phyloP scores from a whole-genome alignment of 1,284 basidiomycete species.

The Boletus mariae region DNA sequence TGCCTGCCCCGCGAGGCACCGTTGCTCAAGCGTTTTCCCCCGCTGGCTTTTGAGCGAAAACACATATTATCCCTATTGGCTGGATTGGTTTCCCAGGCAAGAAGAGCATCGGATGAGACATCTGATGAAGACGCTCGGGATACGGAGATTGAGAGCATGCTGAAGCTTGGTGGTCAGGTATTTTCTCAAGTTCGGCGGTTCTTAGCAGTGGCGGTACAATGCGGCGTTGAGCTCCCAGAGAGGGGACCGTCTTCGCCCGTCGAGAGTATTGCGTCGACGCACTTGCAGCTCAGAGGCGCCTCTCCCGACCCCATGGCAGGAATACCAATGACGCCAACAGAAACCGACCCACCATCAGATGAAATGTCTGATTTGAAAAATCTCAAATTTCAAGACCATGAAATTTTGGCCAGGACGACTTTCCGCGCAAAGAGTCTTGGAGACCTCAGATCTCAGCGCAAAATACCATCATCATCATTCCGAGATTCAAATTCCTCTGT shows the following conservation, averaged over 20 bases:
- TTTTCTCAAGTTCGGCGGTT: conserved; percentile 72
- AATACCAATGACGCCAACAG: conserved; percentile 16
- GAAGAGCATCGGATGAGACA: conserved; percentile 64
- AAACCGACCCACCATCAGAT: conserved; percentile 8
- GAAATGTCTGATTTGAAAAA: conserved; percentile 12
- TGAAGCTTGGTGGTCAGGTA: conserved; percentile 69
- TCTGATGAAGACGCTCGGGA: conserved; percentile 49
- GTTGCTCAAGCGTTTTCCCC: conserved; percentile 62
- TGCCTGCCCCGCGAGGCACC: conserved; percentile 83
- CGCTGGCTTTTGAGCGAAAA: conserved; percentile 76
- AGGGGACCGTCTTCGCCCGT: conserved; percentile 40
- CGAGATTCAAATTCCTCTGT: conserved; percentile 32
- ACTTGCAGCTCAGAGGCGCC: conserved; percentile 13
- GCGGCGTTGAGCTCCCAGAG: conserved; percentile 73
- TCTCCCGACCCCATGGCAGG: conserved; percentile 17
- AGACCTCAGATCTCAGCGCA: conserved; percentile 44
- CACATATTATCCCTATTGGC: conserved; percentile 81
- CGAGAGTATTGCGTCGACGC: conserved; percentile 34
- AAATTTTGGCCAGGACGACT: conserved; percentile 30
- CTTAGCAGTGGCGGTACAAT: conserved; percentile 71
- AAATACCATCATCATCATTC: conserved; percentile 22
- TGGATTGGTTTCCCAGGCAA: conserved; percentile 80
- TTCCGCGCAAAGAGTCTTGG: conserved; percentile 51
- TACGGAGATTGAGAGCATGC: conserved; percentile 66
- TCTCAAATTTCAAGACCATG: conserved; percentile 19